Base-by-base conservation (phyloP, 108 stramenopile species). In the Thalassiosira profunda region DNA sequence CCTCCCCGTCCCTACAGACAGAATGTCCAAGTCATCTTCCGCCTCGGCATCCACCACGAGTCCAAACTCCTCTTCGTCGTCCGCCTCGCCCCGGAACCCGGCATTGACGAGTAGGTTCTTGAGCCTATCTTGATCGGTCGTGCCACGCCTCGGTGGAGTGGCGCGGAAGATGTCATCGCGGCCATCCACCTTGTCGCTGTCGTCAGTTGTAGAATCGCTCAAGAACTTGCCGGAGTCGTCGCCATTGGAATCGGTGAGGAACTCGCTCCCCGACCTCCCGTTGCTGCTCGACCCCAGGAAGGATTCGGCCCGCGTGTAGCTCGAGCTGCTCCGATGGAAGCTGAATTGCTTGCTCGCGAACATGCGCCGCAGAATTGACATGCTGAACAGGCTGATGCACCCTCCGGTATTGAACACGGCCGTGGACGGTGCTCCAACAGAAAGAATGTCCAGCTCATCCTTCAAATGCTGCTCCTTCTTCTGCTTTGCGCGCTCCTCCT, bases 271-370 rank as follows among this genome's bases (percentile, higher is more conserved):
- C 5, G n/a, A 17, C 21, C 33, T 17, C 18, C 33, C 51, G 29
- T 29, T 40, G 11, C 18, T 36, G 28, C 48, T 52, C 6, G 59
- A 21, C 17, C 38, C 41, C 21, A 77, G 36, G 30, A 77, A 77
- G 11, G 76, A 77, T 53, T 77, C 76, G 52, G 58, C 52, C 33
- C 76, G 49, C 18, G 68, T 42, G 43, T 77, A 77, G 36, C 54
- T 57, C 10, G 67, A 68, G 36, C 55, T 64, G 15, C 41, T 20
- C 3, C 63, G 67, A 55, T 64, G 61, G 57, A 77, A 77, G 12
- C 40, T 51, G 12, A 77, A 36, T 42, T 77, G 76, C 41, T 70
- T 77, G 24, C 56, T 58, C 6, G 76, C 76, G 20, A 59, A 77
- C 47, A 77, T 58, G 3, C 56, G 58, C 38, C 44, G 48, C 11